These are phyloP conservation scores for Ammopiptanthus mongolicus DNA, from an alignment of 306 rosid genomes.

Conservation along the genomic window DNA sequence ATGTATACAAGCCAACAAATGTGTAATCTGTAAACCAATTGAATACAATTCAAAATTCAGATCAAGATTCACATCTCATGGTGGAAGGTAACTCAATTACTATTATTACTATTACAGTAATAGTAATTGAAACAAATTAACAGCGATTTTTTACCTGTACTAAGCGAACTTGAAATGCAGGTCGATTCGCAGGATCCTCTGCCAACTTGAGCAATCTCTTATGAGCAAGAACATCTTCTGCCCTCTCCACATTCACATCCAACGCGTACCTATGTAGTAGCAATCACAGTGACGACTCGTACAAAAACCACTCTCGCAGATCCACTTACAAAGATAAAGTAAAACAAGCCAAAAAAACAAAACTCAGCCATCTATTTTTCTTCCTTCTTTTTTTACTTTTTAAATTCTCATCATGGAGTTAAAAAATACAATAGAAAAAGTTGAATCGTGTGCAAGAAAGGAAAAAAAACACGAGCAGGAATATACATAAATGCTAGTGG, in stretches of 20 bases:
- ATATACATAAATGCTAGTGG: neutral
- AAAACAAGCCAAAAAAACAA: neutral
- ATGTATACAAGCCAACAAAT: neutral
- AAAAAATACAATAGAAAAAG: constrained; percentile 1
- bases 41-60: neutral
- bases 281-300: constrained; percentile 35
- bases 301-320: constrained; percentile 38
- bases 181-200: constrained; percentile 63
- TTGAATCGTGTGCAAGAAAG: neutral
- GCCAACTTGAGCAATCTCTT: constrained; percentile 82
- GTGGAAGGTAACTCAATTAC: no score
- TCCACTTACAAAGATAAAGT: constrained; percentile 35
- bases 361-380: constrained; percentile 9
- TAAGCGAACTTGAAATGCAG: constrained; percentile 79
- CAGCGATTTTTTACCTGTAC: constrained; percentile 59
- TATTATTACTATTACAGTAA: no score
- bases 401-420: neutral
- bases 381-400: neutral
- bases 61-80: neutral
- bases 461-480: neutral
- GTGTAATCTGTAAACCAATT: neutral
- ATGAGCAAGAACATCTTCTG: constrained; percentile 91
- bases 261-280: constrained; percentile 68
- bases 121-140: neutral
- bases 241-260: constrained; percentile 99